These are phyloP conservation scores for Trichocomaceae sp. DNA, from an alignment of 2,329 filamentous ascomycete genomes.

Conservation along the genomic window DNA sequence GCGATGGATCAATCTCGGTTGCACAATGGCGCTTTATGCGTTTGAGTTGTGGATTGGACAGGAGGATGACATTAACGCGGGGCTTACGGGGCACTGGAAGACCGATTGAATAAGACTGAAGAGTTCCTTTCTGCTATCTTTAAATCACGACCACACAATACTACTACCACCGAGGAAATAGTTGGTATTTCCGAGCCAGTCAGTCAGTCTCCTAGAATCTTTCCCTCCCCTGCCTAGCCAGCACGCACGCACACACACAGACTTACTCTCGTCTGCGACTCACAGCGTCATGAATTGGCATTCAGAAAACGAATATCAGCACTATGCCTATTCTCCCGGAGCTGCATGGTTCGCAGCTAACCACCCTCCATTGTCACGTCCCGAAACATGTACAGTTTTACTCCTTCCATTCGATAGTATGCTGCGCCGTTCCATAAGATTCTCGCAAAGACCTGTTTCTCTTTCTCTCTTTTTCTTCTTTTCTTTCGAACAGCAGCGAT, in stretches of 20 bases:
- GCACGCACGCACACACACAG: not conserved
- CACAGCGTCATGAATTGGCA: not conserved
- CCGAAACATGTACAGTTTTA: not conserved
- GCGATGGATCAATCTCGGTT: conserved; percentile 87
- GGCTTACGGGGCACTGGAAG: conserved; percentile 81
- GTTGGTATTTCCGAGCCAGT: not conserved
- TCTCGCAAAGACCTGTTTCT: too few species aligned
- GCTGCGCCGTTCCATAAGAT: too few species aligned
- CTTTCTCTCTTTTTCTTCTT: too few species aligned
- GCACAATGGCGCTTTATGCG: conserved; percentile 83
- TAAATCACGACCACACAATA: too few species aligned
- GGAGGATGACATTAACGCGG: conserved; percentile 61
- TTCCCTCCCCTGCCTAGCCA: too few species aligned
- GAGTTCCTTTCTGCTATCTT: too few species aligned
- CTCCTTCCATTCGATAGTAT: too few species aligned
- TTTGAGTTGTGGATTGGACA: conserved; percentile 83
- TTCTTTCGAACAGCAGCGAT: too few species aligned
- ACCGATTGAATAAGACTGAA: conserved; percentile 66
- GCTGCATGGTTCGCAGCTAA: too few species aligned
- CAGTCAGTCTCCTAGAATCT: not conserved
- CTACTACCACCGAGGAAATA: too few species aligned
- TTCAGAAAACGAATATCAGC: not conserved
- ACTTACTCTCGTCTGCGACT: not conserved
- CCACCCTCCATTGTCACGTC: too few species aligned
- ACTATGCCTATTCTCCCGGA: not conserved